These are phyloP conservation scores for Tagetes patula DNA, from an alignment of 129 eudicot genomes.

Conservation along the genomic window DNA sequence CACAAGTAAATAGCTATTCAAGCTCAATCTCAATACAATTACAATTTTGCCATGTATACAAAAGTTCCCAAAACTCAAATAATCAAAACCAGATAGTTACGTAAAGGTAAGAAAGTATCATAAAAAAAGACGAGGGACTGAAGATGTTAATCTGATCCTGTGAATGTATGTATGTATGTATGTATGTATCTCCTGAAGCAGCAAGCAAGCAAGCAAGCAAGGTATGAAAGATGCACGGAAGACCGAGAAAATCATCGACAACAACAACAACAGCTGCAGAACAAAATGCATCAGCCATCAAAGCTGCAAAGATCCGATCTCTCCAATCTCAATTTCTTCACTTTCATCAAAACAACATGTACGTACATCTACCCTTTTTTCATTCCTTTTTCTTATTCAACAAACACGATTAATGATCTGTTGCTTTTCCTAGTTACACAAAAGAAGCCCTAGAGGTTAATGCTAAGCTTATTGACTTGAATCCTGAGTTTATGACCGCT, in stretches of 20 bases:
- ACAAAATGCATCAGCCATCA: slow-evolving; percentile 46
- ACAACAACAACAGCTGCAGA: slow-evolving; percentile 51
- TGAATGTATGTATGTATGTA: no score
- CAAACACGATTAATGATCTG: slow-evolving; percentile 8
- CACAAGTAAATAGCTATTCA: no score
- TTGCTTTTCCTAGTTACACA: slow-evolving; percentile 50
- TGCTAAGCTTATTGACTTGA: slow-evolving; percentile 62
- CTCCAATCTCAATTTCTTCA: slow-evolving; percentile 74
- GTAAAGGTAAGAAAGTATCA: no score
- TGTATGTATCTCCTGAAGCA: neutral
- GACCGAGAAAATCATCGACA: slow-evolving; percentile 66
- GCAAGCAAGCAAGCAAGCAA: no score
- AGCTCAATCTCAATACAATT: no score
- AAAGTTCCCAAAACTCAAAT: no score
- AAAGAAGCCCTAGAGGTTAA: slow-evolving; percentile 74
- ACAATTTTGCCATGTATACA: no score
- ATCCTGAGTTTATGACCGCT: slow-evolving; percentile 81
- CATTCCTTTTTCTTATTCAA: neutral
- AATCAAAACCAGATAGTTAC: no score
- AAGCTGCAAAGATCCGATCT: slow-evolving; percentile 58
- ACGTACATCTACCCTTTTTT: neutral
- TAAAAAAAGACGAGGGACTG: neutral
- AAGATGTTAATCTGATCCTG: neutral
- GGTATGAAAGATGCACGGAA: slow-evolving; percentile 61
- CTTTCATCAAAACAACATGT: slow-evolving; percentile 61